phyloP scores from a whole-genome alignment of 139 green algal genomes.

The Marvania coccoides region DNA sequence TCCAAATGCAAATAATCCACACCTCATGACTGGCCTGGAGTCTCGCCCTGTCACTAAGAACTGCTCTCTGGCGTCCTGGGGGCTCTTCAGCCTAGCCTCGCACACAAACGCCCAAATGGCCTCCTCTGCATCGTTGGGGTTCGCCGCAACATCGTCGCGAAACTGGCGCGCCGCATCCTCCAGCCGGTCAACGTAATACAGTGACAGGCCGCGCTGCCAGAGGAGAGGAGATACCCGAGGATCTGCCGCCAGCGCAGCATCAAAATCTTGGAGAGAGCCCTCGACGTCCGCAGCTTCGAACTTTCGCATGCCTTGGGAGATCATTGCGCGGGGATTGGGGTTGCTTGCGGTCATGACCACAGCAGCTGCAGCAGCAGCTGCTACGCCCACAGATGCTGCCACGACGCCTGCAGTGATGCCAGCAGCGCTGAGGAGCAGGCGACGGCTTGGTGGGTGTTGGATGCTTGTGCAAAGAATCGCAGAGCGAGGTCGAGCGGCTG shows the following conservation, averaged over 20 bases:
- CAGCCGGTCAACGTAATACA: conserved; percentile 67
- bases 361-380: background rate
- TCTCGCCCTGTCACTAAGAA: conserved; percentile 79
- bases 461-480: too few relatives aligned
- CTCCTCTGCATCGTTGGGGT: conserved; percentile 90
- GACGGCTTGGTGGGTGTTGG: background rate
- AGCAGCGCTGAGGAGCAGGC: background rate
- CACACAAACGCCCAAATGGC: conserved; percentile 78
- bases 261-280: conserved; percentile 50
- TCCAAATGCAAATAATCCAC: background rate
- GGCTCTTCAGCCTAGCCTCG: conserved; percentile 58
- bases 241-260: conserved; percentile 30
- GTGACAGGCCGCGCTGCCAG: conserved; percentile 52
- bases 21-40: conserved; percentile 64
- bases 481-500: too few relatives aligned
- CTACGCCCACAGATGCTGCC: background rate
- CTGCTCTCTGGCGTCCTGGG: conserved; percentile 42
- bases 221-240: conserved; percentile 38
- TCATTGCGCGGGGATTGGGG: background rate
- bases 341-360: background rate
- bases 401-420: background rate
- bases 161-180: conserved; percentile 52
- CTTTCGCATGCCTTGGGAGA: background rate
- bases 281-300: conserved; percentile 42
- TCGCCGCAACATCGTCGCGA: conserved; percentile 72